Conservation (phyloP, 2,329 filamentous ascomycete species). For the Monilinia polystroma region DNA sequence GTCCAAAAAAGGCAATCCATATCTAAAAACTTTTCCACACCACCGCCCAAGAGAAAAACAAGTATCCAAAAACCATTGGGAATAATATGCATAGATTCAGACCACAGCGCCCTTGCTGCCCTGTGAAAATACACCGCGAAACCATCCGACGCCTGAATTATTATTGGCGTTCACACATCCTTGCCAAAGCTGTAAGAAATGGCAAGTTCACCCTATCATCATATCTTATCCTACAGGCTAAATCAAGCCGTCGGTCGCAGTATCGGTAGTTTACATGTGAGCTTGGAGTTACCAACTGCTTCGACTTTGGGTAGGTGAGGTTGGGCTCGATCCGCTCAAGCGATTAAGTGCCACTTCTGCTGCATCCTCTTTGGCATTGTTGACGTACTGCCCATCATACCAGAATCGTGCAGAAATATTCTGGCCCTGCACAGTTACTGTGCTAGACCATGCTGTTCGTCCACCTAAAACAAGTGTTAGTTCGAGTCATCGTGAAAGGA, state of each 20-base stretch:
- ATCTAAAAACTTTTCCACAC: constrained; percentile 24
- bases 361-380: constrained; percentile 89
- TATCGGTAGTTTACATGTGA: constrained; percentile 15
- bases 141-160: constrained; percentile 37
- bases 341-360: constrained; percentile 73
- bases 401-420: constrained; percentile 75
- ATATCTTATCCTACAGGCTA: constrained; percentile 38
- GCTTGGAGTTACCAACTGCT: constrained; percentile 41
- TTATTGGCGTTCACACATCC: constrained; percentile 36
- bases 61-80: constrained; percentile 10
- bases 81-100: constrained; percentile 19
- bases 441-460: constrained; percentile 86
- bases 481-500: constrained; percentile 15
- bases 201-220: constrained; percentile 30
- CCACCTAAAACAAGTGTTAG: constrained; percentile 57
- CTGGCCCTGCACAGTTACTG: constrained; percentile 67
- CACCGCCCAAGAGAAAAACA: constrained; percentile 22
- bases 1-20: constrained; percentile 15
- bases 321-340: constrained; percentile 47
- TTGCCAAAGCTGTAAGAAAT: constrained; percentile 35
- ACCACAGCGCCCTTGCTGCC: constrained; percentile 36
- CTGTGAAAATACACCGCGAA: constrained; percentile 35
- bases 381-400: constrained; percentile 86
- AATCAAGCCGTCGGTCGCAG: constrained; percentile 26
- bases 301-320: constrained; percentile 45